Conservation (phyloP, 805 yeast species). For the Saccharomycopsis sp. region DNA sequence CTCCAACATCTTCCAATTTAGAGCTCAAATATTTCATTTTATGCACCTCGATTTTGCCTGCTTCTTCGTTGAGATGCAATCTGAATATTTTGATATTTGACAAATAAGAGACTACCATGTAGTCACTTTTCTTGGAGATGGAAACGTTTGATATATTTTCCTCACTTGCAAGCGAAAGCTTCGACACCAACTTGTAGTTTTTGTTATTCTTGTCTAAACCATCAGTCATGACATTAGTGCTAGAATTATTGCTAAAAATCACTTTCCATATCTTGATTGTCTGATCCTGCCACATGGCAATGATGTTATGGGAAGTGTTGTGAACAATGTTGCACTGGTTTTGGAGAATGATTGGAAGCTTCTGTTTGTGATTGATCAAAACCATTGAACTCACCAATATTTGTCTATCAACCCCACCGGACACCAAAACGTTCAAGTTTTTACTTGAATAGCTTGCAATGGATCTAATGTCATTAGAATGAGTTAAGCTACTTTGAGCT, state of each 20-base stretch:
- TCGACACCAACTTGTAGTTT: slow-evolving; percentile 52
- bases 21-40: slow-evolving; percentile 38
- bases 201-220: slow-evolving; percentile 22
- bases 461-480: slow-evolving; percentile 77
- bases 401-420: slow-evolving; percentile 77
- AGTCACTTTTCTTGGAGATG: slow-evolving; percentile 54
- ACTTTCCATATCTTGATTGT: slow-evolving; percentile 73
- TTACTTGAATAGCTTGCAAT: slow-evolving; percentile 63
- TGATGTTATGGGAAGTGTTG: slow-evolving; percentile 38
- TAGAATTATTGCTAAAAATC: slow-evolving; percentile 21
- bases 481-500: slow-evolving; percentile 67
- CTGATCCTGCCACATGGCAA: slow-evolving; percentile 78
- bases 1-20: slow-evolving; percentile 40
- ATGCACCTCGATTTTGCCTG: slow-evolving; percentile 36
- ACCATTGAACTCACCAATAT: slow-evolving; percentile 53
- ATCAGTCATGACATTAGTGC: no score
- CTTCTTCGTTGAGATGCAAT: slow-evolving; percentile 35
- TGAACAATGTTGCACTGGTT: slow-evolving; percentile 43
- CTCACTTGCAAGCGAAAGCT: slow-evolving; percentile 59
- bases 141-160: slow-evolving; percentile 69
- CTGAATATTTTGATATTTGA: slow-evolving; percentile 60
- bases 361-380: slow-evolving; percentile 46
- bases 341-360: slow-evolving; percentile 54
- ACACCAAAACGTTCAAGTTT: slow-evolving; percentile 56
- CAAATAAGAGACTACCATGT: slow-evolving; percentile 64